These are phyloP conservation scores for Candolleomyces aberdarensis DNA, from an alignment of 768 basidiomycete species.

Conservation along the genomic window DNA sequence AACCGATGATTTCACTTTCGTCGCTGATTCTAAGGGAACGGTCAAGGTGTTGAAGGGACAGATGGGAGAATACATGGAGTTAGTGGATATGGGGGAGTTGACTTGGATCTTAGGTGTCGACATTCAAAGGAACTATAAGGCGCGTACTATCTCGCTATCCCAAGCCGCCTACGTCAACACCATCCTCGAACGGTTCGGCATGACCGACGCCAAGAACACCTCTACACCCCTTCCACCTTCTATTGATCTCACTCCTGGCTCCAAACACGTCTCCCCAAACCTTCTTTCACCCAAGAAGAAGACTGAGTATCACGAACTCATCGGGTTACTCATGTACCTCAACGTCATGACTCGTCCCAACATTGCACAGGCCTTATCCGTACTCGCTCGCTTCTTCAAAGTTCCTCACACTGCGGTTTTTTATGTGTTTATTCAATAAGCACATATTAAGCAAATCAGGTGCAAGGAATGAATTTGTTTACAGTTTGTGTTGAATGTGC, in stretches of 20 bases:
- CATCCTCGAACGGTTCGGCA: constrained; percentile 17
- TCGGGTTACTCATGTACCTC: constrained; percentile 2
- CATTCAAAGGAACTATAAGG: constrained; percentile 15
- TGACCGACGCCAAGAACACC: constrained; percentile 17
- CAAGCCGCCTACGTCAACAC: constrained; percentile 22
- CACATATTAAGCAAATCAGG: too few relatives aligned
- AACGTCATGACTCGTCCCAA: constrained; percentile 5
- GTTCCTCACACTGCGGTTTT: constrained; percentile 11
- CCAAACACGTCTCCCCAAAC: background rate
- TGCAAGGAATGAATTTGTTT: too few relatives aligned
- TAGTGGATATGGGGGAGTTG: constrained; percentile 23
- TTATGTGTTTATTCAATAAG: too few relatives aligned
- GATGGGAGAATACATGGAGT: constrained; percentile 11
- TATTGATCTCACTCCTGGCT: background rate
- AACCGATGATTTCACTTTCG: constrained; percentile 9
- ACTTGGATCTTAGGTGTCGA: constrained; percentile 25
- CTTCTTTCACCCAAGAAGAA: constrained; percentile 2
- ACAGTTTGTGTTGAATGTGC: too few relatives aligned
- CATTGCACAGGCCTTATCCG: background rate
- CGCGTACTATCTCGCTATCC: constrained; percentile 18
- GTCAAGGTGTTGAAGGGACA: background rate
- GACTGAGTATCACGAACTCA: background rate
- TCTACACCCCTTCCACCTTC: constrained; percentile 15
- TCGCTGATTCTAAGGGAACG: background rate
- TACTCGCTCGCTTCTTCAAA: constrained; percentile 12